A percentile compares a stretch with the other conserved stretches of the same genome.
phyloP scores from a whole-genome alignment of 148 eudicot species.

The Silene latifolia region DNA sequence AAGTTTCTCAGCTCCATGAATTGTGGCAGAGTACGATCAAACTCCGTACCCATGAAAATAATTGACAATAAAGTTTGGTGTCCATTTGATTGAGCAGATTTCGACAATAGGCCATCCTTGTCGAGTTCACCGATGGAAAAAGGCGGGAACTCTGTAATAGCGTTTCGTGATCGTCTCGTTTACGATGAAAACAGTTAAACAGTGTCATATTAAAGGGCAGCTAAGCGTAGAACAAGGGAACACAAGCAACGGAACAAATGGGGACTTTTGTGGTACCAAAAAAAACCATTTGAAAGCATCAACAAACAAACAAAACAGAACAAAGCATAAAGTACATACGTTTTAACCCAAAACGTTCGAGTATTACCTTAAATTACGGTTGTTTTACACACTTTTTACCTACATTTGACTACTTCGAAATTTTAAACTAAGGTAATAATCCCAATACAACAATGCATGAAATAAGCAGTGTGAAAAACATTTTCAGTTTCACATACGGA shows the following conservation, averaged over 20 bases:
- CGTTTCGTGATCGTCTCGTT: neutral
- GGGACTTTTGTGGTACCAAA: neutral
- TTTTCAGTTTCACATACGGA: no score
- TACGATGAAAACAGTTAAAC: neutral
- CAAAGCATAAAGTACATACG: neutral
- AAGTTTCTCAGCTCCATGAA: no score
- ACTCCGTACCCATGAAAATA: no score
- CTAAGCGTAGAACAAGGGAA: constrained; percentile 10
- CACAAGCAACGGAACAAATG: neutral
- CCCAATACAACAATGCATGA: constrained; percentile 6
- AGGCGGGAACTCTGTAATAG: no score
- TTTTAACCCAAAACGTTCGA: neutral
- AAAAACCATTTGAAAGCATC: neutral
- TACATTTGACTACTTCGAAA: neutral
- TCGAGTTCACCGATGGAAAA: no score
- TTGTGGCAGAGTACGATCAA: no score
- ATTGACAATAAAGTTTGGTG: no score
- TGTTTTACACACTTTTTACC: constrained; percentile 8
- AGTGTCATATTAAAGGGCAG: neutral
- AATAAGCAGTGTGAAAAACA: constrained; percentile 1
- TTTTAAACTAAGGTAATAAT: constrained; percentile 6
- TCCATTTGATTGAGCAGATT: no score
- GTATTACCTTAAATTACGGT: constrained; percentile 6
- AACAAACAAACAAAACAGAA: neutral
- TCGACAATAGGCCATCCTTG: no score